Conservation (phyloP, 2,329 filamentous ascomycete genomes). For the Alternaria burnsii region DNA sequence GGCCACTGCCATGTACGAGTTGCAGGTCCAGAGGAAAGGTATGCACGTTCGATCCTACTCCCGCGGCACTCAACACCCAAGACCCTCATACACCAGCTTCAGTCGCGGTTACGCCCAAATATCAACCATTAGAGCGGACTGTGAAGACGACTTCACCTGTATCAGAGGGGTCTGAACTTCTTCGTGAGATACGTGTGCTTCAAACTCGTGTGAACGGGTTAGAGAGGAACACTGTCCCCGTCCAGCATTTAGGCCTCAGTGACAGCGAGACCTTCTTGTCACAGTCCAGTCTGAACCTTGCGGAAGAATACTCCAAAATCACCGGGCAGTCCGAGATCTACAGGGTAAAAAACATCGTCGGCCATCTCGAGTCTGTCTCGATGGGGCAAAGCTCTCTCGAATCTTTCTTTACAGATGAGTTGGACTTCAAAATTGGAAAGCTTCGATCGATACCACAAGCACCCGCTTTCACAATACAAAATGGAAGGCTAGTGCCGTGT, state of each 20-base stretch:
- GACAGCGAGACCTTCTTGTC: not conserved
- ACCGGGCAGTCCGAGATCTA: not conserved
- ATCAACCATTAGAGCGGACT: not conserved
- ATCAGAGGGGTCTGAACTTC: not conserved
- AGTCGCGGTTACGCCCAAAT: not conserved
- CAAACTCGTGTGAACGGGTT: not conserved
- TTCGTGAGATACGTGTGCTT: not conserved
- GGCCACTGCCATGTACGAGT: slow-evolving; percentile 38
- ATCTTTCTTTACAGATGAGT: not conserved
- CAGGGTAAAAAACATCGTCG: not conserved
- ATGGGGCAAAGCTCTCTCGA: slow-evolving; percentile 6
- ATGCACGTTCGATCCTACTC: slow-evolving; percentile 21
- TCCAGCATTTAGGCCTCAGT: not conserved
- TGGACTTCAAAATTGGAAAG: not conserved
- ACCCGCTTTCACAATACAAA: not conserved
- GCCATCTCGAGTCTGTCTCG: not conserved
- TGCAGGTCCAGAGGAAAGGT: slow-evolving; percentile 30
- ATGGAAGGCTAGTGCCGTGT: not conserved
- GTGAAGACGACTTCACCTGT: not conserved
- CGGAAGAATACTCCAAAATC: not conserved
- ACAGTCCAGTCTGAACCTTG: not conserved
- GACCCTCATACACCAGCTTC: not conserved
- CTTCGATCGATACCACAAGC: not conserved
- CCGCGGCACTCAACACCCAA: not conserved
- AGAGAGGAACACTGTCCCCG: not conserved